Conservation (phyloP, 2,329 filamentous ascomycete genomes). For the Fusarium begoniae region DNA sequence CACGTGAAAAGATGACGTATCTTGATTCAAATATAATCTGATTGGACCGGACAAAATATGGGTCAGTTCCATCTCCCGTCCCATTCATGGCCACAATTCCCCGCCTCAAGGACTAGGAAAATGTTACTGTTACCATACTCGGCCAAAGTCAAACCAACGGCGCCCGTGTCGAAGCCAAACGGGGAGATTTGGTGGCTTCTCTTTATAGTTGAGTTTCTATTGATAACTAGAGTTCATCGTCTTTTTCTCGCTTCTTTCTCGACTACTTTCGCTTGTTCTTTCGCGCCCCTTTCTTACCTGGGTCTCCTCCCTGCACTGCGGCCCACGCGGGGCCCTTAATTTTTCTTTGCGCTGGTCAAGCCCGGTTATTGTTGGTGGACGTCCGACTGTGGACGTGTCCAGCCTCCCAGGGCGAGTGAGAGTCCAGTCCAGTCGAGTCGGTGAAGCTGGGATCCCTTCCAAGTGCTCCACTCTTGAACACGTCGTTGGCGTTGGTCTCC, state of each 20-base stretch:
- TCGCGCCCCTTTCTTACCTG: conserved; percentile 5
- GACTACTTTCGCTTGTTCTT: background rate
- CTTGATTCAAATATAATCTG: conserved; percentile 16
- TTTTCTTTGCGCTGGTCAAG: conserved; percentile 26
- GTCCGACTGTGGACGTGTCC: conserved; percentile 30
- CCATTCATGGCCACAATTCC: conserved; percentile 17
- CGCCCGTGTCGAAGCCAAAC: conserved; percentile 2
- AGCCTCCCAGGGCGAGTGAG: conserved; percentile 17
- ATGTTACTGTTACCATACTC: conserved; percentile 3
- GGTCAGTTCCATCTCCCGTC: conserved; percentile 11
- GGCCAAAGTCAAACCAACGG: conserved; percentile 8
- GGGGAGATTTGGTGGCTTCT: background rate
- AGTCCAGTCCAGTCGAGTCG: conserved; percentile 32
- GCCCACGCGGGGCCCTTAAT: conserved; percentile 36
- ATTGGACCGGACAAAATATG: conserved; percentile 35
- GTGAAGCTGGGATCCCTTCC: conserved; percentile 35
- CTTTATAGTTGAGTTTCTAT: background rate
- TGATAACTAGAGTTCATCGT: background rate
- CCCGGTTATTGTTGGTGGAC: background rate
- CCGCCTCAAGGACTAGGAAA: conserved; percentile 27
- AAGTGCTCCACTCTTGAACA: conserved; percentile 31
- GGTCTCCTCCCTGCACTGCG: conserved; percentile 21
- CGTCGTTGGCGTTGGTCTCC: conserved; percentile 37
- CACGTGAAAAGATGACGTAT: conserved; percentile 31
- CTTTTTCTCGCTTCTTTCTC: background rate